phyloP scores from a whole-genome alignment of 768 basidiomycete genomes.

The Pisolithus microcarpus region DNA sequence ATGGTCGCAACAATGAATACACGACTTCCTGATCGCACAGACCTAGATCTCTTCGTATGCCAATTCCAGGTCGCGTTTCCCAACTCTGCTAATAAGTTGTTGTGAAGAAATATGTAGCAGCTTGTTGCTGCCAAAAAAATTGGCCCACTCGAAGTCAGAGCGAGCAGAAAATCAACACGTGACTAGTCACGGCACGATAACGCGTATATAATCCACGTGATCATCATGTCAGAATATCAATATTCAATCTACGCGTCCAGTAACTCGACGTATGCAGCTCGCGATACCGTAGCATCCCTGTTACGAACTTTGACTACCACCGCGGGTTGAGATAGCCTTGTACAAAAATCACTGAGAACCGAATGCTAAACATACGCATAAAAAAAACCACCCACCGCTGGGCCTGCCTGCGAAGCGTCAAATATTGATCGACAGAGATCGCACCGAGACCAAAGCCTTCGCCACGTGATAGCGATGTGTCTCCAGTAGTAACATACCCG shows the following conservation, averaged over 20 bases:
- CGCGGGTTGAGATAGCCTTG: slow-evolving; percentile 17
- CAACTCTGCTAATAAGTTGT: too few species aligned
- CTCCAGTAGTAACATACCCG: slow-evolving; percentile 82
- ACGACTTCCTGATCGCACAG: too few species aligned
- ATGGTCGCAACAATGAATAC: too few species aligned
- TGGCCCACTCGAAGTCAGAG: too few species aligned
- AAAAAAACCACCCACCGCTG: slow-evolving; percentile 23
- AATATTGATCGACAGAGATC: slow-evolving; percentile 47
- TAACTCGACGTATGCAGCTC: slow-evolving; percentile 41
- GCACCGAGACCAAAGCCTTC: slow-evolving; percentile 73
- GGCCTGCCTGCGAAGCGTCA: slow-evolving; percentile 48
- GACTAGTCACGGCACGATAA: too few species aligned
- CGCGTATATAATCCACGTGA: too few species aligned
- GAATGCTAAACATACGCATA: not conserved
- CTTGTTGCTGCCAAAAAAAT: too few species aligned
- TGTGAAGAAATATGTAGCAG: too few species aligned
- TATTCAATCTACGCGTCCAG: slow-evolving; percentile 17
- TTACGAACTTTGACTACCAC: slow-evolving; percentile 63
- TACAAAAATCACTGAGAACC: slow-evolving; percentile 1
- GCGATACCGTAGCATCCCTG: slow-evolving; percentile 45
- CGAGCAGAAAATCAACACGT: too few species aligned
- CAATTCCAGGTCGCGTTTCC: too few species aligned
- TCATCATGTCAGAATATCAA: not conserved
- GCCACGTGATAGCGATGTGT: slow-evolving; percentile 73
- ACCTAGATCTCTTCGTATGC: too few species aligned